A percentile compares a stretch with the other conserved stretches of the same genome.
These are phyloP conservation scores for Cryphonectria nitschkei DNA, from an alignment of 2,329 filamentous ascomycete species.

Conservation along the genomic window DNA sequence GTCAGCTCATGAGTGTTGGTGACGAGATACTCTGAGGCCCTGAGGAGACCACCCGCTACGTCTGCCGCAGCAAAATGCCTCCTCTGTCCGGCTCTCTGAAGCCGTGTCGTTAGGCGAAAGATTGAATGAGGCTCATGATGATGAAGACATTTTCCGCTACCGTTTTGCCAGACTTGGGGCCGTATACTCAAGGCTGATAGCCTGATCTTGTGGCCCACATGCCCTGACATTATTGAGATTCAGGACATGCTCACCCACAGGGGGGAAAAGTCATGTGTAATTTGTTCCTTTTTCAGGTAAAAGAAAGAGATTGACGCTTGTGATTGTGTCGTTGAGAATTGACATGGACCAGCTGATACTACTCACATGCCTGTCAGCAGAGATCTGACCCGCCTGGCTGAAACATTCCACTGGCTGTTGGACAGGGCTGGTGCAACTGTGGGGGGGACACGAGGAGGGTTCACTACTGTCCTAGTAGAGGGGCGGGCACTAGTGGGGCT, in stretches of 20 bases:
- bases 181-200: conserved; percentile 23
- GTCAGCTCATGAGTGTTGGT: conserved; percentile 46
- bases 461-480: neutral
- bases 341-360: conserved; percentile 8
- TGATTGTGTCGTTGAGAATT: neutral
- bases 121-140: conserved; percentile 13
- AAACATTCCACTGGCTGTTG: conserved; percentile 11
- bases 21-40: conserved; percentile 48
- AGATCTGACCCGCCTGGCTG: conserved; percentile 5
- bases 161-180: neutral
- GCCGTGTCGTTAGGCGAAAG: neutral
- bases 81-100: conserved; percentile 16
- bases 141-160: conserved; percentile 9
- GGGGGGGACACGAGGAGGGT: neutral
- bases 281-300: neutral
- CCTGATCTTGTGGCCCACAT: conserved; percentile 22
- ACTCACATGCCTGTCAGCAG: neutral
- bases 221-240: conserved; percentile 26
- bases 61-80: conserved; percentile 40
- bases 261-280: conserved; percentile 9
- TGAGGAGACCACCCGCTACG: conserved; percentile 38
- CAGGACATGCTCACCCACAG: conserved; percentile 12
- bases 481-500: neutral
- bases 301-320: neutral
- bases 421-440: conserved; percentile 3